These are phyloP conservation scores for Begonia loranthoides DNA, from an alignment of 306 rosid genomes.

Conservation along the genomic window DNA sequence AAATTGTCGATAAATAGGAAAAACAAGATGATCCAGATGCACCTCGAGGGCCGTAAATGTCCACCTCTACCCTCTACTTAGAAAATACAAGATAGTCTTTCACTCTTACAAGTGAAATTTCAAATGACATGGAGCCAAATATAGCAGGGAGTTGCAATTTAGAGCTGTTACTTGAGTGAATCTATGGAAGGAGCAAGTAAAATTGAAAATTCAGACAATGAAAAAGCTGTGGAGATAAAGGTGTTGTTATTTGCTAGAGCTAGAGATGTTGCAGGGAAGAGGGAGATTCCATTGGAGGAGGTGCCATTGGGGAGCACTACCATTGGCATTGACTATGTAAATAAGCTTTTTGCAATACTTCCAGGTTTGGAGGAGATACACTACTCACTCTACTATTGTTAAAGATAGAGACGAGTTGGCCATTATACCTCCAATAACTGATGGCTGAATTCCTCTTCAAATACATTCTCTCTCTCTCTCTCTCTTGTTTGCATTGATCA, in stretches of 20 bases:
- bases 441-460: no score
- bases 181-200: background rate
- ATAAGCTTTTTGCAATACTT: conserved; percentile 39
- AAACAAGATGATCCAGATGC: background rate
- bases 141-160: no score
- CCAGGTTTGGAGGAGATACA: conserved; percentile 66
- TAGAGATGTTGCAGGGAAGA: conserved; percentile 63
- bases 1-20: background rate
- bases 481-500: no score
- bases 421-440: conserved; percentile 75
- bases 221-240: conserved; percentile 39
- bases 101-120: conserved; percentile 8
- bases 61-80: conserved; percentile 57
- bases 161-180: no score
- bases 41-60: conserved; percentile 62
- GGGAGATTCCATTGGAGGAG: conserved; percentile 49
- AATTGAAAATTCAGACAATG: conserved; percentile 12
- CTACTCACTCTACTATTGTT: conserved; percentile 40
- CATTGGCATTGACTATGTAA: conserved; percentile 56
- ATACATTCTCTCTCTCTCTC: no score
- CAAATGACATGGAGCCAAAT: conserved; percentile 32
- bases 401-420: conserved; percentile 70
- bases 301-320: conserved; percentile 60
- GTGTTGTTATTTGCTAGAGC: conserved; percentile 82
- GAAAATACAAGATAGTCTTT: conserved; percentile 16